Evolutionary conservation across 768 basidiomycete species (phyloP).

Genomic region (Hysterangium stoloniferum): DNA sequence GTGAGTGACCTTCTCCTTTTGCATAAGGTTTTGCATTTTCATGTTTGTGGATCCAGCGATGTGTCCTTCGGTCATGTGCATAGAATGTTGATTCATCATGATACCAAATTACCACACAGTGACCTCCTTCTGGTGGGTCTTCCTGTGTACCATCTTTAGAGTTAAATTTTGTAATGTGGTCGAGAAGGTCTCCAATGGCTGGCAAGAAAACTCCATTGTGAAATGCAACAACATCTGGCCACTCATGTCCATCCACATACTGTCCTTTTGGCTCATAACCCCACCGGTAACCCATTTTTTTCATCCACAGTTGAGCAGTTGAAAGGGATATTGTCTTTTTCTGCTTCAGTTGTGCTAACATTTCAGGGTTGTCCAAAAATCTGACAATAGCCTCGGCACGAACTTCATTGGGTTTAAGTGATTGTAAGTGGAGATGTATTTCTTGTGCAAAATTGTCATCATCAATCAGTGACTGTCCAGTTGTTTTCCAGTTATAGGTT

Average conservation of each 20-base stretch:
- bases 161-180: background rate
- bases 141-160: background rate
- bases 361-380: constrained; percentile 6
- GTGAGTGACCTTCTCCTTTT: constrained; percentile 32
- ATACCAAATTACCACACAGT: background rate
- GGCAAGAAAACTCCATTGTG: constrained; percentile 18
- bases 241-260: constrained; percentile 31
- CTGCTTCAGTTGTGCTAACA: constrained; percentile 8
- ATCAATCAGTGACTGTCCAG: constrained; percentile 11
- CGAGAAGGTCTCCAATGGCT: constrained; percentile 8
- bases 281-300: constrained; percentile 26
- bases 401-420: constrained; percentile 17
- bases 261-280: constrained; percentile 27
- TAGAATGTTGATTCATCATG: constrained; percentile 38
- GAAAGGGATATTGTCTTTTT: constrained; percentile 17
- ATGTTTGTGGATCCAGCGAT: constrained; percentile 25
- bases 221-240: constrained; percentile 27
- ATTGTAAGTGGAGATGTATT: constrained; percentile 15
- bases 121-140: background rate
- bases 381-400: constrained; percentile 16
- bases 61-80: constrained; percentile 26
- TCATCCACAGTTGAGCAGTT: constrained; percentile 34
- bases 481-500: too few relatives aligned
- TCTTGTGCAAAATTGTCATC: constrained; percentile 13
- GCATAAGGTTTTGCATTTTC: constrained; percentile 22